Percentiles rank a stretch among this genome's conserved stretches.
phyloP scores from a whole-genome alignment of 306 rosid genomes.

The Parietaria judaica region DNA sequence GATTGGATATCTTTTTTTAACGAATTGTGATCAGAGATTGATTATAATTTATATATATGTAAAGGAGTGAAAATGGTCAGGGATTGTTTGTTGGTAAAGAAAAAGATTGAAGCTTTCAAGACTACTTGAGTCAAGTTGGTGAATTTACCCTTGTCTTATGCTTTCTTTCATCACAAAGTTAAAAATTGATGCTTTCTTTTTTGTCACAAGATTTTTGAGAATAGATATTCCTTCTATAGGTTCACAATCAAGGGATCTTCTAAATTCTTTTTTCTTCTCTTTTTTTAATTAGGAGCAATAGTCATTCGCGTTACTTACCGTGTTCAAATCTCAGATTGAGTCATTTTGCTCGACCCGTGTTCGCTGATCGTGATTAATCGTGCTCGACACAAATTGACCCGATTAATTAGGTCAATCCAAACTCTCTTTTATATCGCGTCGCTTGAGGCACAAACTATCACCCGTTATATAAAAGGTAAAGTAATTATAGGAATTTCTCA shows the following conservation, averaged over 20 bases:
- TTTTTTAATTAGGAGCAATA: no score
- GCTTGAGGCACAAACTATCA: no score
- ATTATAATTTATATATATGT: constrained; percentile 6
- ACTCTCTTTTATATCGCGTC: no score
- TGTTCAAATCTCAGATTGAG: no score
- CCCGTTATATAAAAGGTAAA: no score
- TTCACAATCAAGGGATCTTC: constrained; percentile 1
- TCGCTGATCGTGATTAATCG: no score
- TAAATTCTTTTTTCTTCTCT: no score
- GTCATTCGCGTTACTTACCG: no score
- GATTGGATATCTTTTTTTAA: constrained; percentile 5
- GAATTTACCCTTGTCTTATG: constrained; percentile 32
- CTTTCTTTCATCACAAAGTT: constrained; percentile 34
- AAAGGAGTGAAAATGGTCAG: neutral
- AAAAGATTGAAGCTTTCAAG: constrained; percentile 21
- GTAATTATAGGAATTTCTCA: no score
- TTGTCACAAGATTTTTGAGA: constrained; percentile 25
- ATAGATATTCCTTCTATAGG: constrained; percentile 26
- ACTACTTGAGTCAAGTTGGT: neutral
- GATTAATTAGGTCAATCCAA: no score
- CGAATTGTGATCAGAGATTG: constrained; percentile 13
- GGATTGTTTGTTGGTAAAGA: constrained; percentile 12
- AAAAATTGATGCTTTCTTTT: constrained; percentile 61
- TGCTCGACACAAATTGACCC: no score
- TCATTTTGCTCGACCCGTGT: no score